Evolutionary conservation across 1,284 basidiomycete species (phyloP).

Genomic region (Malassezia pachydermatis): DNA sequence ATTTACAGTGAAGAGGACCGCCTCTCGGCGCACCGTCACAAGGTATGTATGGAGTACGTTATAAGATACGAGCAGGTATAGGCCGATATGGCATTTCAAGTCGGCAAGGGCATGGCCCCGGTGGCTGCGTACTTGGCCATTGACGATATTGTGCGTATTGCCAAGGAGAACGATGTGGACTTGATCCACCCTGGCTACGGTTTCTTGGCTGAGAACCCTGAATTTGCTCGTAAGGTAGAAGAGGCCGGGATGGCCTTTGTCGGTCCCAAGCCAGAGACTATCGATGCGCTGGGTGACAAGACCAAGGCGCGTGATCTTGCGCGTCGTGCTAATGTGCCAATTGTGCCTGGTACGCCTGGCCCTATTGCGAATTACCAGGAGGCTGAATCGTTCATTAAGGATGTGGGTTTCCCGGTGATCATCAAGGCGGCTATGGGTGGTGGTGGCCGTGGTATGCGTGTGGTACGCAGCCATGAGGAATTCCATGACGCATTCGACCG

Average conservation of each 20-base stretch:
- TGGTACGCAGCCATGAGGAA: slow-evolving; percentile 80
- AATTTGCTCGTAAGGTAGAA: slow-evolving; percentile 90
- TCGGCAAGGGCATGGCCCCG: slow-evolving; percentile 87
- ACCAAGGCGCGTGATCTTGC: slow-evolving; percentile 64
- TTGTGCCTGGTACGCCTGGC: slow-evolving; percentile 94
- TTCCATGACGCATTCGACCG: slow-evolving; percentile 85
- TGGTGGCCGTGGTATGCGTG: slow-evolving; percentile 96
- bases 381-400: slow-evolving; percentile 77
- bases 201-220: slow-evolving; percentile 93
- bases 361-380: slow-evolving; percentile 74
- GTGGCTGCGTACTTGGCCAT: slow-evolving; percentile 94
- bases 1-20: slow-evolving; percentile 97
- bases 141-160: slow-evolving; percentile 73
- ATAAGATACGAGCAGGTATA: slow-evolving; percentile 45
- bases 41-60: slow-evolving; percentile 52
- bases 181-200: slow-evolving; percentile 90
- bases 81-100: slow-evolving; percentile 97
- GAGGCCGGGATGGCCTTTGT: slow-evolving; percentile 94
- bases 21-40: slow-evolving; percentile 91
- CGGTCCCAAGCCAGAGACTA: slow-evolving; percentile 89
- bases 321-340: slow-evolving; percentile 59
- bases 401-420: slow-evolving; percentile 85
- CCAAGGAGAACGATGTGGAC: slow-evolving; percentile 80
- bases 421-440: slow-evolving; percentile 99
- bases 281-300: slow-evolving; percentile 96